Base-by-base conservation (phyloP, 2,329 filamentous ascomycete species). In the Claviceps sp. region DNA sequence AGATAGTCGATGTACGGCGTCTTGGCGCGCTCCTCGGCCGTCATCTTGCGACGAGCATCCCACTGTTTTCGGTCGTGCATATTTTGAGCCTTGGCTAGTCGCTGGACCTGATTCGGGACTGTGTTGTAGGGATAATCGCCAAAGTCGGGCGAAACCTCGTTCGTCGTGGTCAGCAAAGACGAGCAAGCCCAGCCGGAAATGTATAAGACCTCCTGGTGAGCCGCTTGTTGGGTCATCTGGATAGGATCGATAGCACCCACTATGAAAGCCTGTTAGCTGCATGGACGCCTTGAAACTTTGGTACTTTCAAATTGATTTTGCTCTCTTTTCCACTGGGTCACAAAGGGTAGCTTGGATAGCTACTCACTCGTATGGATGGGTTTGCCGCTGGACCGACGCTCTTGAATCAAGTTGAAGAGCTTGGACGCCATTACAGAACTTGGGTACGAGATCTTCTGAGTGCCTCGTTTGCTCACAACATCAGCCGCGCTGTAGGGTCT, bases 81-180 rank as follows among this genome's bases (percentile, higher is more conserved):
- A 58, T 89, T 89, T 69, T 98, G 93, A 4, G 93, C 93, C 72
- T 97, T 97, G 72, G 94, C 89, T 50, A 98, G 73, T 57, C 93
- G 82, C 72, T 98, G 89, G 4, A 98, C 93, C 68, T 97, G 93
- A 70, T 97, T 97, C 8, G 93, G 93, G 4, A 98, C 93, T 0
- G 93, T 98, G 66, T 97, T 97, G 73, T 98, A 98, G 0, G 93
- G 93, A 67, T 98, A 98, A 70, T 98, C 93, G 62, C 93, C 93
- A 71, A 97, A 95, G 67, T 98, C 93, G 44, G 93, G 87, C 0
- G 89, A 96, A 30, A 98, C 93, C 68, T 98, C 93, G 71, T 98
- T 97, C 40, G 93, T 97, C 10, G 83, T 84, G 4, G 91, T 97
- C 46, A 98, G 75, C 19, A 95, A 81, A 0, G 89, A 91, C 0